Evolutionary conservation across 192 early-diverging fungal genomes (phyloP), one percentile per base, ranked within the genome.

Genomic region (Coemansia interrupta): DNA sequence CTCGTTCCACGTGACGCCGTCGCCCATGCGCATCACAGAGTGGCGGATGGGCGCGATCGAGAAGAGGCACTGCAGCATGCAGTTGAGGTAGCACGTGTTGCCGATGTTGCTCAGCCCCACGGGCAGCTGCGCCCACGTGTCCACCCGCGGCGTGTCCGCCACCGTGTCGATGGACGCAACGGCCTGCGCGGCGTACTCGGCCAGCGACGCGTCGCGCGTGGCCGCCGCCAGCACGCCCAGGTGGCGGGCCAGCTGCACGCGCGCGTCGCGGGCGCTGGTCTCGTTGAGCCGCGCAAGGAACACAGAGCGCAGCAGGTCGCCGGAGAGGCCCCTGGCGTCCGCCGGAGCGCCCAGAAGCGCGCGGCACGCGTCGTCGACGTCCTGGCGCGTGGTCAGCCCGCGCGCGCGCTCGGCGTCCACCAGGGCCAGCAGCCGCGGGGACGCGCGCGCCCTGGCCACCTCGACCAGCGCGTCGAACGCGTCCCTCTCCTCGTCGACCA

Each of bases 61-160:
- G 49, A 84, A 92, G 19, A 88, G 69, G 50, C 88, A 90, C 80
- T 90, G 85, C 19, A 95, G 69, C 18, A 95, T 66, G 36, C 89
- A 89, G 66, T 93, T 95, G 15, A 95, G 77, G 63, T 95, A 95
- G 70, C 92, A 95, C 0, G 92, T 95, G 44, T 90, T 91, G 39
- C 90, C 91, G 65, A 92, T 89, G 51, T 94, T 94, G 23, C 80
- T 73, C 38, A 90, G 80, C 6, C 90, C 91, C 0, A 87, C 81
- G 6, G 90, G 90, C 29, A 83, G 81, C 48, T 77, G 64, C 53
- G 41, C 53, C 58, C 54, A 70, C 3, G 66, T 56, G 26, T 63
- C 65, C 36, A 74, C 71, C 64, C 20, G 50, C 47, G 18, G 73
- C 23, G 11, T 42, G 28, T 19, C 51, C 18, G 2, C 5, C 4